Evolutionary conservation across 108 stramenopile genomes (phyloP).

Genomic region (Skeletonema grethae): DNA sequence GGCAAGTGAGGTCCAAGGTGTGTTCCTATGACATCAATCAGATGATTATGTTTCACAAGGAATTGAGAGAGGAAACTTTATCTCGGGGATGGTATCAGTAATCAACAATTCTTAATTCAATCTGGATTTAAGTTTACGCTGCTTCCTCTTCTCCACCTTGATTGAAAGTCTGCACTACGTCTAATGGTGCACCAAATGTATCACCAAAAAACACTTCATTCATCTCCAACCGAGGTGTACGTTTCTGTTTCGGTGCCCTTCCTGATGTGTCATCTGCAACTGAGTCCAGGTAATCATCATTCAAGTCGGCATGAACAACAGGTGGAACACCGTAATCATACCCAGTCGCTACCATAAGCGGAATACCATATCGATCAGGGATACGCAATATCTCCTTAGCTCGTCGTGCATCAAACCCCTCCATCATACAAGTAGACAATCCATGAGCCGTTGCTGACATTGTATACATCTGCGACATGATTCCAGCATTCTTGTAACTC

Average conservation of each 20-base stretch:
- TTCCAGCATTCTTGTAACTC: conserved; percentile 74
- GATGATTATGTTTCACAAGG: too few relatives aligned
- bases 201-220: conserved; percentile 81
- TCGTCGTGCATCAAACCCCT: conserved; percentile 74
- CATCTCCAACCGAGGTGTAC: conserved; percentile 58
- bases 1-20: too few relatives aligned
- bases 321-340: conserved; percentile 59
- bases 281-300: neutral
- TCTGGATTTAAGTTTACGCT: neutral
- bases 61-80: too few relatives aligned
- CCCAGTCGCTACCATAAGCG: conserved; percentile 70
- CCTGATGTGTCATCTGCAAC: conserved; percentile 25
- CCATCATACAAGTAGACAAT: conserved; percentile 78
- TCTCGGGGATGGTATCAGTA: too few relatives aligned
- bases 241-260: neutral
- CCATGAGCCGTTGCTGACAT: conserved; percentile 72
- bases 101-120: too few relatives aligned
- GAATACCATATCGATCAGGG: conserved; percentile 78
- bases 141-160: neutral
- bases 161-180: conserved; percentile 4
- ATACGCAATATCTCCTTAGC: conserved; percentile 65
- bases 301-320: conserved; percentile 20
- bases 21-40: too few relatives aligned
- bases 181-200: conserved; percentile 66
- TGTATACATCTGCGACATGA: conserved; percentile 62